phyloP scores from a whole-genome alignment of 352 stramenopile genomes.

The Plasmopara muralis region DNA sequence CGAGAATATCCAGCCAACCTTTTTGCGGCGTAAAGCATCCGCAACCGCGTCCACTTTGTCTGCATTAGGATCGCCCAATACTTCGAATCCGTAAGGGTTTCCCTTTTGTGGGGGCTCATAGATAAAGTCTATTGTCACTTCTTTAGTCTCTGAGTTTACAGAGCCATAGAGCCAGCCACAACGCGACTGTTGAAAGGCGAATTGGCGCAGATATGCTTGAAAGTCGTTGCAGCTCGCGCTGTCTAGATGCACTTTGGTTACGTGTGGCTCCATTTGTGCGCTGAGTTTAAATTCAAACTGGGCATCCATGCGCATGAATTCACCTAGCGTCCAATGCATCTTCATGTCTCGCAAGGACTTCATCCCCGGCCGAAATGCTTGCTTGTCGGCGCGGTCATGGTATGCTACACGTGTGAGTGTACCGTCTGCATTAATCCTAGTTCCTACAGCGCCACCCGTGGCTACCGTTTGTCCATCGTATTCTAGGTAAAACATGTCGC shows the following conservation, averaged over 20 bases:
- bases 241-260: constrained; percentile 84
- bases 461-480: constrained; percentile 65
- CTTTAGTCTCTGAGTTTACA: constrained; percentile 77
- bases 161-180: constrained; percentile 94
- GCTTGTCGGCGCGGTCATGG: constrained; percentile 68
- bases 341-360: constrained; percentile 97
- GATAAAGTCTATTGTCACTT: constrained; percentile 92
- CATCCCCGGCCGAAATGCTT: constrained; percentile 92
- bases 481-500: constrained; percentile 76
- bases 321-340: constrained; percentile 96
- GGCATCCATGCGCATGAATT: constrained; percentile 97
- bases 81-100: constrained; percentile 84
- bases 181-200: constrained; percentile 91
- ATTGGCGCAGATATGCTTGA: constrained; percentile 85
- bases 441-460: constrained; percentile 39
- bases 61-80: constrained; percentile 88
- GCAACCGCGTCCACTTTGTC: constrained; percentile 84
- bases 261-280: constrained; percentile 86
- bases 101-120: constrained; percentile 94
- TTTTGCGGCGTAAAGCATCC: constrained; percentile 80
- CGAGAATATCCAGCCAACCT: constrained; percentile 97
- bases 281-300: constrained; percentile 97
- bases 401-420: constrained; percentile 74
- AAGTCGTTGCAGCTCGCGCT: constrained; percentile 85
- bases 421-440: constrained; percentile 77